These are phyloP conservation scores for Quercus gilva DNA, from an alignment of 306 rosid species.

Conservation along the genomic window DNA sequence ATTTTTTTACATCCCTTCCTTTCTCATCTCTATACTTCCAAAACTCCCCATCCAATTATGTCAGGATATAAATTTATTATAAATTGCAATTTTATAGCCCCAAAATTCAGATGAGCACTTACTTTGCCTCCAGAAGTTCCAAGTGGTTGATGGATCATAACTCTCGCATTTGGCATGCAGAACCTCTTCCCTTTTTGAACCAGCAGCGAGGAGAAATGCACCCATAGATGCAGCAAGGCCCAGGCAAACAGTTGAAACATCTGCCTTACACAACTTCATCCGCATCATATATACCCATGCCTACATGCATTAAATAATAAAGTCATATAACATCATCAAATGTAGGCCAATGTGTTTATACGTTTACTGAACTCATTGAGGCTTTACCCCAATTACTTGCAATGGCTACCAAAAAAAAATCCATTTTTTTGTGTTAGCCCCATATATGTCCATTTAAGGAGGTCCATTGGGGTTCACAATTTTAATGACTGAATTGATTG, in stretches of 20 bases:
- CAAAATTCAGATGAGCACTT: constrained; percentile 21
- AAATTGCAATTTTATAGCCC: background rate
- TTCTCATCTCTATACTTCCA: background rate
- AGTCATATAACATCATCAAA: constrained; percentile 17
- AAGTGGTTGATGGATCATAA: constrained; percentile 96
- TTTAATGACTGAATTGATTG: background rate
- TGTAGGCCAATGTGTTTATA: background rate
- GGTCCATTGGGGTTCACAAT: background rate
- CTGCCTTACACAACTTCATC: constrained; percentile 93
- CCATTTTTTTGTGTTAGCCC: background rate
- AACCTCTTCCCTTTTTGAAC: constrained; percentile 88
- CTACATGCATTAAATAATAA: constrained; percentile 34
- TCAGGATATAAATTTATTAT: background rate
- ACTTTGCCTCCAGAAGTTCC: constrained; percentile 84
- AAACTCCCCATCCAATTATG: background rate
- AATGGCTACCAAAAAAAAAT: background rate
- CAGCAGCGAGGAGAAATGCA: constrained; percentile 91
- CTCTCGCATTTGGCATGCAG: constrained; percentile 95
- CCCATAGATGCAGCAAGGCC: constrained; percentile 99
- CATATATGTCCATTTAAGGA: background rate
- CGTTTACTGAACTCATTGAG: constrained; percentile 1
- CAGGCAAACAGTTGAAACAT: constrained; percentile 86
- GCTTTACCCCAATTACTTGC: background rate
- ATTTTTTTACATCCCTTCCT: background rate
- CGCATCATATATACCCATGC: constrained; percentile 98